Evolutionary conservation across 179 eudicot genomes (phyloP), one percentile per base, ranked within the genome.

Genomic region (Spinacia oleracea): DNA sequence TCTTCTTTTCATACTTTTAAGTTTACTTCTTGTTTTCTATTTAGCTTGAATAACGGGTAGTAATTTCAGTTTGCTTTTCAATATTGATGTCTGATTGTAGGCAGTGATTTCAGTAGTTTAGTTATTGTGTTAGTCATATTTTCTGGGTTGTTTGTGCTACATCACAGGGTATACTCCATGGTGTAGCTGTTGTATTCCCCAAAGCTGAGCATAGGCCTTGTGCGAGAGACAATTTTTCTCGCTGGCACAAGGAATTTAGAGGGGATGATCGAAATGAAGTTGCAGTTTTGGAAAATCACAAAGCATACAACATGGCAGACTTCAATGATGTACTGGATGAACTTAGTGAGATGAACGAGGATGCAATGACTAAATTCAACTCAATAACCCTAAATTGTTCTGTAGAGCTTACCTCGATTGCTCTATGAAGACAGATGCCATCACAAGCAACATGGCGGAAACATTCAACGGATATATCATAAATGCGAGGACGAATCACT

Each of bases 221-320:
- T 32, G 46, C 9, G 25, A 72, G 76, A 29, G 64, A 72, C 35
- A 72, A 51, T 9, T 72, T 51, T 21, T 29, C 63, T 31, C 7
- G 32, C 23, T 51, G 64, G 76, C 76, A 72, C 18, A 32, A 53
- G 23, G 5, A 9, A 5, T 48, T 25, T 6, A 72, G 23, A 18
- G 75, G 60, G 2, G 45, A 72, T 50, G 75, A 50, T n/a, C n/a
- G n/a, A n/a, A 12, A 72, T 72, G 75, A 72, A 72, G 6, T 15
- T 72, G 20, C 2, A 11, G 3, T 72, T 72, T 31, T 50, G 62
- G 43, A 72, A 72, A 16, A 16, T 72, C 6, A 42, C 35, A 29
- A 71, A 34, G 74, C 74, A 1, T 71, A 3, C 20, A 71, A 48
- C n/a, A 20, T 21, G 40, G 75, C 10, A 6, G 40, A 71, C 25